Base-by-base conservation (phyloP, 2,329 filamentous ascomycete genomes). In the Chaetomium sp. region DNA sequence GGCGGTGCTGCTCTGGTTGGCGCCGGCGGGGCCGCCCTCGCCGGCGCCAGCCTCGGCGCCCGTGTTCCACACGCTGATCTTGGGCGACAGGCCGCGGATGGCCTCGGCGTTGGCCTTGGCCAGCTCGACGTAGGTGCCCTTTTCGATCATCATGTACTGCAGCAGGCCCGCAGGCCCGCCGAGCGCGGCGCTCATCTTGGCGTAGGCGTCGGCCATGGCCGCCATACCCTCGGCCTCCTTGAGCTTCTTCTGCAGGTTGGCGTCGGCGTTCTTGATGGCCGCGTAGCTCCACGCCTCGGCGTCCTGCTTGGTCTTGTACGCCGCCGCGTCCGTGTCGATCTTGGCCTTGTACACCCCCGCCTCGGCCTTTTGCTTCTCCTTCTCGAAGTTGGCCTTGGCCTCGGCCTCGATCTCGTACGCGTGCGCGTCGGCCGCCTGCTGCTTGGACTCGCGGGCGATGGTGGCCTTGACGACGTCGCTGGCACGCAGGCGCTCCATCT, bases 41-140 rank as follows among this genome's bases (percentile, higher is more conserved):
- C 73, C 76, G 29, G 70, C 74, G 12, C 77, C 78, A 3, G 75
- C 81, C 58, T 83, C 79, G 57, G 78, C 75, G 51, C 90, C 90
- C 9, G 92, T 96, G 75, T 92, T 95, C 92, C 92, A 96, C 29
- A 94, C 87, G 67, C 88, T 93, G 79, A 96, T 95, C 88, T 96
- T 96, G 69, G 92, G 92, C 75, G 93, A 85, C 70, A 96, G 78
- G 29, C 92, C 92, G 59, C 86, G 82, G 74, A 96, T 86, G 35
- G 91, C 92, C 35, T 82, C 75, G 55, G 90, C 91, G 71, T 96
- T 96, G 57, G 90, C 91, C 71, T 89, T 83, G 64, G 92, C 92
- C 57, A 96, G 84, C 71, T 88, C 84, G 74, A 91, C 85, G 76
- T 92, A 94, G 0, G 89, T 91, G 70, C 89, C 89, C 76, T 89